These are phyloP conservation scores for Heliamphora exappendiculata DNA, from an alignment of 148 eudicot genomes.

Conservation along the genomic window DNA sequence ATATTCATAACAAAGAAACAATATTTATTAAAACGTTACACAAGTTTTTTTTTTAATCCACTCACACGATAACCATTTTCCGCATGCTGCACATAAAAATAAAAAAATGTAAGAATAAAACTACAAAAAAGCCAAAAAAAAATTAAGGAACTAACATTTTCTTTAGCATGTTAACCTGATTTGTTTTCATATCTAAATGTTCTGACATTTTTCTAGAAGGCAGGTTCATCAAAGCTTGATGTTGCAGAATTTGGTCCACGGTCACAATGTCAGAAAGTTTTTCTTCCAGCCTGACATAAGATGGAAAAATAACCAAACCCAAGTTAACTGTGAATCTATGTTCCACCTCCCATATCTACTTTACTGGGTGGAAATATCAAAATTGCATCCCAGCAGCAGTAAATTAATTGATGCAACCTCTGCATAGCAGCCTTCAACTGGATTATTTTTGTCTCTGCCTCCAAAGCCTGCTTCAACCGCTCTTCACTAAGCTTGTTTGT, in stretches of 20 bases:
- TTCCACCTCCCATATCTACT: neutral
- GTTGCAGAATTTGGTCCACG: conserved; percentile 46
- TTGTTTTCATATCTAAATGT: conserved; percentile 18
- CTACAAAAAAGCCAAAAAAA: conserved; percentile 1
- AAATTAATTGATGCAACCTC: conserved; percentile 32
- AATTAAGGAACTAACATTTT: neutral
- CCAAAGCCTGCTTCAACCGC: conserved; percentile 57
- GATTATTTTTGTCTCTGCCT: conserved; percentile 70
- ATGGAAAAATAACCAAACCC: conserved; percentile 2
- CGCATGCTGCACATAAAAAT: conserved; percentile 27
- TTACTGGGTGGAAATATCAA: neutral
- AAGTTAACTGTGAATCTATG: neutral
- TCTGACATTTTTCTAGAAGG: conserved; percentile 39
- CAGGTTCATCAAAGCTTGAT: conserved; percentile 40
- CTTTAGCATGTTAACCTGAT: conserved; percentile 31
- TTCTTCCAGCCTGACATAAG: conserved; percentile 58
- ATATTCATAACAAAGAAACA: neutral
- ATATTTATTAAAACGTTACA: neutral
- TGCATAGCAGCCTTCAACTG: conserved; percentile 68
- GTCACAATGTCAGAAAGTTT: conserved; percentile 59
- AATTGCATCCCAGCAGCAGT: neutral
- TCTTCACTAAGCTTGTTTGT: conserved; percentile 62
- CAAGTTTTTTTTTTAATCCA: conserved; percentile 20
- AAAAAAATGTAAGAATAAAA: conserved; percentile 8
- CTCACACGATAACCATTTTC: conserved; percentile 47